phyloP scores from a whole-genome alignment of 768 basidiomycete genomes.

The Lactarius tabidus region DNA sequence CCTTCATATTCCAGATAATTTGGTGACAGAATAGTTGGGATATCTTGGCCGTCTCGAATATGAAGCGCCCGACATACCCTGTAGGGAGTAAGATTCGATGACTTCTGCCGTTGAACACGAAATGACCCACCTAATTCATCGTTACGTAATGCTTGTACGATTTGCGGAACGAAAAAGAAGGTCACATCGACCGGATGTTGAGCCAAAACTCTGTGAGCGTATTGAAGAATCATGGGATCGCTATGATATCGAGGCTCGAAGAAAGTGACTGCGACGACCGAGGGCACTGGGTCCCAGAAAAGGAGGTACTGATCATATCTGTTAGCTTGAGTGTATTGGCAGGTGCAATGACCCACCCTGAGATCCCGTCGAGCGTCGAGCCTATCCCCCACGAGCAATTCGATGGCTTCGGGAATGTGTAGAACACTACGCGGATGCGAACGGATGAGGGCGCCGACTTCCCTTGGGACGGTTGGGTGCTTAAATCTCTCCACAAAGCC shows the following conservation, averaged over 20 bases:
- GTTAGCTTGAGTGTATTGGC: conserved; percentile 4
- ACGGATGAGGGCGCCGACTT: conserved; percentile 72
- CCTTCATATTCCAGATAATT: conserved; percentile 99
- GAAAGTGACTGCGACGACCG: conserved; percentile 72
- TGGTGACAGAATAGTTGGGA: conserved; percentile 98
- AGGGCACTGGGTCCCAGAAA: conserved; percentile 86
- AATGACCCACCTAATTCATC: conserved; percentile 71
- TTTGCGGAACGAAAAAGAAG: conserved; percentile 99
- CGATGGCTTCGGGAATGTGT: conserved; percentile 75
- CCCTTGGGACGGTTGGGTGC: conserved; percentile 53
- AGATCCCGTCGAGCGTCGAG: conserved; percentile 66
- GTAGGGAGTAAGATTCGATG: not conserved
- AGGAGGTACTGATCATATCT: conserved; percentile 63
- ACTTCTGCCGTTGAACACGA: not conserved
- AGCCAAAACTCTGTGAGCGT: conserved; percentile 91
- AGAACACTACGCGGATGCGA: conserved; percentile 65
- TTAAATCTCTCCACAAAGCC: conserved; percentile 89
- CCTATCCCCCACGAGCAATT: conserved; percentile 71
- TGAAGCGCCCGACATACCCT: conserved; percentile 95
- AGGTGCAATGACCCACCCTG: conserved; percentile 48
- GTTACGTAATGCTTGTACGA: conserved; percentile 91
- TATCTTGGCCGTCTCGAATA: conserved; percentile 95
- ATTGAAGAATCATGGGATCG: conserved; percentile 87
- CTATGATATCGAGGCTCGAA: conserved; percentile 83
- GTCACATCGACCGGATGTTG: conserved; percentile 93